phyloP scores from a whole-genome alignment of 2,329 filamentous ascomycete genomes.

The Trichophyton benhamiae region DNA sequence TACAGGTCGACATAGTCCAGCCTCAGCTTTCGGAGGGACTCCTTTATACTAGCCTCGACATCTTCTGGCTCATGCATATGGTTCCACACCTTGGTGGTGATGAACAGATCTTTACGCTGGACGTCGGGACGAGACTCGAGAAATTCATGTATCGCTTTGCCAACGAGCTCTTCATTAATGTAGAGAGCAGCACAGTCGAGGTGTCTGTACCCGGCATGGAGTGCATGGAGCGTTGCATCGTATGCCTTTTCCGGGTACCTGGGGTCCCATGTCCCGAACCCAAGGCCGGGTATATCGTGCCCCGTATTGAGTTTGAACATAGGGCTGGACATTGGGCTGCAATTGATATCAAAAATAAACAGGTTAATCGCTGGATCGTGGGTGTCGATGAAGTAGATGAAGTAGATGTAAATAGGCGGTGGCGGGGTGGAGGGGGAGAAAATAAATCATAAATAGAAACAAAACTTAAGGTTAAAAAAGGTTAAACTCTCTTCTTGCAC shows the following conservation, averaged over 20 bases:
- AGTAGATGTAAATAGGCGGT: background rate
- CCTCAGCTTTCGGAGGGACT: conserved; percentile 52
- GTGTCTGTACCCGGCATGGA: conserved; percentile 42
- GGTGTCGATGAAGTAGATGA: background rate
- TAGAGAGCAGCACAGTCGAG: conserved; percentile 47
- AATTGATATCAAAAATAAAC: background rate
- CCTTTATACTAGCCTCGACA: conserved; percentile 41
- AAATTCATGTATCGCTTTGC: conserved; percentile 43
- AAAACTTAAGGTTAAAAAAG: background rate
- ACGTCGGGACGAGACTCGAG: conserved; percentile 37
- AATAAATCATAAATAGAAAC: background rate
- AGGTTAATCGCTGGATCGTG: background rate
- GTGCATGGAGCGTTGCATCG: conserved; percentile 39
- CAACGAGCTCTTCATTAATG: conserved; percentile 43
- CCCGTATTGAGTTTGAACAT: conserved; percentile 45
- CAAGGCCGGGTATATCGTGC: conserved; percentile 49
- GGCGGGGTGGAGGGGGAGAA: background rate
- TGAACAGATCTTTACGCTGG: conserved; percentile 40
- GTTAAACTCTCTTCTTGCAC: background rate
- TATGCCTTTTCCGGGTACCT: conserved; percentile 51
- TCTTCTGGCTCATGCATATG: conserved; percentile 39
- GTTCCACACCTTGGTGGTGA: conserved; percentile 44
- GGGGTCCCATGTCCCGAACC: conserved; percentile 48
- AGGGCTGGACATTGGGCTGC: background rate
- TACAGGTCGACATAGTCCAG: conserved; percentile 63